Conservation (phyloP, 306 rosid species). For the Casuarina glauca region DNA sequence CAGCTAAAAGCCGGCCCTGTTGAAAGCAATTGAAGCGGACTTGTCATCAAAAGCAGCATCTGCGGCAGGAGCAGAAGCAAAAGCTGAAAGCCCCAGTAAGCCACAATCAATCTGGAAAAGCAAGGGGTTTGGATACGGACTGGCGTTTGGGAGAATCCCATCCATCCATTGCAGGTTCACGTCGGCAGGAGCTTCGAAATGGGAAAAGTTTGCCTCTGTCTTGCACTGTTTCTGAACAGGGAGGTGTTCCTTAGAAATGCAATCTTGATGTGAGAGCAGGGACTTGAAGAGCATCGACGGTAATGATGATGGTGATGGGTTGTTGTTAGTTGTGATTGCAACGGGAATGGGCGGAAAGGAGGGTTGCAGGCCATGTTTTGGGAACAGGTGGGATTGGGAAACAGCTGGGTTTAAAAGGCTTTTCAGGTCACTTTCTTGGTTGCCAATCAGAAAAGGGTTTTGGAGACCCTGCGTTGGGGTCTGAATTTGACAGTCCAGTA, state of each 20-base stretch:
- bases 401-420: conserved; percentile 7
- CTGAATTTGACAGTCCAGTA: conserved; percentile 25
- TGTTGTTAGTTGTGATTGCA: not conserved
- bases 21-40: conserved; percentile 41
- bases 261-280: conserved; percentile 42
- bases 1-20: conserved; percentile 27
- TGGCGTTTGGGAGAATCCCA: conserved; percentile 17
- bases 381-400: conserved; percentile 33
- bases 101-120: conserved; percentile 37
- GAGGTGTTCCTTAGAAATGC: conserved; percentile 23
- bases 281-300: conserved; percentile 41
- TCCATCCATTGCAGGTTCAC: conserved; percentile 33
- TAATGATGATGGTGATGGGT: conserved; percentile 13
- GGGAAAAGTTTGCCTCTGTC: conserved; percentile 33
- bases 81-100: conserved; percentile 28
- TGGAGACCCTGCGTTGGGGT: conserved; percentile 32
- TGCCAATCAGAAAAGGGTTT: conserved; percentile 16
- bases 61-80: conserved; percentile 7
- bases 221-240: conserved; percentile 39
- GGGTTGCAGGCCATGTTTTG: conserved; percentile 21
- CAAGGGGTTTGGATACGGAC: conserved; percentile 22
- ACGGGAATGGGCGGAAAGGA: conserved; percentile 7
- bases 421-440: conserved; percentile 28
- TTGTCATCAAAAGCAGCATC: conserved; percentile 27
- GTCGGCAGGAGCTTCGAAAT: conserved; percentile 24